These are phyloP conservation scores for Dactylonectria estremocensis DNA, from an alignment of 2,329 filamentous ascomycete species.

Conservation along the genomic window DNA sequence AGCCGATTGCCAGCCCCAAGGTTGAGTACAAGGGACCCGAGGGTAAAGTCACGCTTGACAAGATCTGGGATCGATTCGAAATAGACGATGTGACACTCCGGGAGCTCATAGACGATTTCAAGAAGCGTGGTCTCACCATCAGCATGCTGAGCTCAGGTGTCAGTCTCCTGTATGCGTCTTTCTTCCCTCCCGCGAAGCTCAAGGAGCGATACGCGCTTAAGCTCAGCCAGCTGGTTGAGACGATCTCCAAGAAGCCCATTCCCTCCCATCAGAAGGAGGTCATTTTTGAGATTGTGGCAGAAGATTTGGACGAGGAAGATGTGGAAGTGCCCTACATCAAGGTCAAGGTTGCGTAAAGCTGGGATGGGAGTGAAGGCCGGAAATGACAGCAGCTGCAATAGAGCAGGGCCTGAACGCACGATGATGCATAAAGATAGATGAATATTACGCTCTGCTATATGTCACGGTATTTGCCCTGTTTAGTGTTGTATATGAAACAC, in stretches of 20 bases:
- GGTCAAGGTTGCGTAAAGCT: constrained; percentile 74
- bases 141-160: constrained; percentile 98
- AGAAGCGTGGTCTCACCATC: constrained; percentile 83
- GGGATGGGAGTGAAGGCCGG: constrained; percentile 25
- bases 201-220: constrained; percentile 88
- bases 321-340: constrained; percentile 98
- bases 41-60: constrained; percentile 88
- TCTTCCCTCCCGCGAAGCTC: constrained; percentile 84
- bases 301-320: constrained; percentile 91
- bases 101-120: constrained; percentile 88
- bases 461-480: neutral
- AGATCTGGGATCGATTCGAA: constrained; percentile 98
- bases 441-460: constrained; percentile 24
- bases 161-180: constrained; percentile 92
- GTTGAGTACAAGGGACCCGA: constrained; percentile 87
- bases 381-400: constrained; percentile 26
- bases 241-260: constrained; percentile 92
- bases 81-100: constrained; percentile 86
- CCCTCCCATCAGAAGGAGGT: constrained; percentile 94
- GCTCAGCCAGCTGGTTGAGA: constrained; percentile 89
- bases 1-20: constrained; percentile 95
- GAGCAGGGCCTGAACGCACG: constrained; percentile 36
- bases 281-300: constrained; percentile 95
- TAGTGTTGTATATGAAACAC: neutral
- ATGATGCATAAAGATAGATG: constrained; percentile 42